Percentiles rank a stretch among this genome's conserved stretches.
Conservation (phyloP, 139 green algal species). For the Tetradesmus obliquus region DNA sequence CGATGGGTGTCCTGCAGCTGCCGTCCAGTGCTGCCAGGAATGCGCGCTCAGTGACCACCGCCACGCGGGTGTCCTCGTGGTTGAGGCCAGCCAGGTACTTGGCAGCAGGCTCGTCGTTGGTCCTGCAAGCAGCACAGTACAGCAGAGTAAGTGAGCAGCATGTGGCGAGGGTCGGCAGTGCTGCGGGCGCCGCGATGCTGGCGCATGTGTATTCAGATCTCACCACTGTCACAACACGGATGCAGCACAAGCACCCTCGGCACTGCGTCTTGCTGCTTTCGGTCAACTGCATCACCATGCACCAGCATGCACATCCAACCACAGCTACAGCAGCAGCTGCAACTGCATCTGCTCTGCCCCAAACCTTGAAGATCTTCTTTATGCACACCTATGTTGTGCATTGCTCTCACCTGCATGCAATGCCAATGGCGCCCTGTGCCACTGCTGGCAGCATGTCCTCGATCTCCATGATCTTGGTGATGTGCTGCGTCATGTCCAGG, state of each 20-base stretch:
- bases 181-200: too few relatives aligned
- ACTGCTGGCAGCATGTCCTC: slow-evolving; percentile 98
- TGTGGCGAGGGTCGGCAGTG: too few relatives aligned
- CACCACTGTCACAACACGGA: too few relatives aligned
- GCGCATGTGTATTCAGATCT: too few relatives aligned
- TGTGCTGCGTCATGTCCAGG: slow-evolving; percentile 94
- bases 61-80: slow-evolving; percentile 97
- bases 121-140: slow-evolving; percentile 57
- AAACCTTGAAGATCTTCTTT: too few relatives aligned
- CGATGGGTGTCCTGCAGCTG: slow-evolving; percentile 98
- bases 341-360: too few relatives aligned
- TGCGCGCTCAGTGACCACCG: slow-evolving; percentile 93
- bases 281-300: too few relatives aligned
- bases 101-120: slow-evolving; percentile 76
- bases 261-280: too few relatives aligned
- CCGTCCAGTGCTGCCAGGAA: slow-evolving; percentile 98
- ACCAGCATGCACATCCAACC: too few relatives aligned
- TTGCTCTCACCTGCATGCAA: slow-evolving; percentile 80
- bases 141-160: not conserved
- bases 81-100: slow-evolving; percentile 92
- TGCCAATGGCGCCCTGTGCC: slow-evolving; percentile 97
- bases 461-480: slow-evolving; percentile 86
- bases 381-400: too few relatives aligned
- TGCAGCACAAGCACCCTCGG: too few relatives aligned
- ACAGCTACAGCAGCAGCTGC: too few relatives aligned